Evolutionary conservation across 2,329 filamentous ascomycete species (phyloP).

Genomic region (Xylogone sp.): DNA sequence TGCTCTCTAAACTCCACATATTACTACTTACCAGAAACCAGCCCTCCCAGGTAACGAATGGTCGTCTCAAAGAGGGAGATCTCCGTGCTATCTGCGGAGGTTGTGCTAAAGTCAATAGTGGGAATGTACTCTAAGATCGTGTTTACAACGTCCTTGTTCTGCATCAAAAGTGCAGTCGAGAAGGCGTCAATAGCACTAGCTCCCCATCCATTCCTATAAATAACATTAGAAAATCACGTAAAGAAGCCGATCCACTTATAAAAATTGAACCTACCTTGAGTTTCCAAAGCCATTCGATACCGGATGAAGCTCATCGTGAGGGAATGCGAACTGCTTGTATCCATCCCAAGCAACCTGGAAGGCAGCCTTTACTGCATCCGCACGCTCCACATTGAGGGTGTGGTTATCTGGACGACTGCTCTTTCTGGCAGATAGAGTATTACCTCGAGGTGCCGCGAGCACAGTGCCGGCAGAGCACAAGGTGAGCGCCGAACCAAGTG

Average conservation of each 20-base stretch:
- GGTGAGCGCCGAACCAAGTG: conserved; percentile 11
- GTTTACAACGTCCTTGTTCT: conserved; percentile 60
- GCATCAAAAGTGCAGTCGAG: conserved; percentile 76
- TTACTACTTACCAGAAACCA: conserved; percentile 63
- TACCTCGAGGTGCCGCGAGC: conserved; percentile 15
- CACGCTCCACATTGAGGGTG: conserved; percentile 30
- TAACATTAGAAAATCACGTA: conserved; percentile 5
- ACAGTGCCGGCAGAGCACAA: conserved; percentile 8
- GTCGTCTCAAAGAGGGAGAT: conserved; percentile 88
- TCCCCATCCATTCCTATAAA: conserved; percentile 73
- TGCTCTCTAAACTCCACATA: too few species aligned
- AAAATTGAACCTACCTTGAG: conserved; percentile 56
- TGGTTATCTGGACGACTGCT: conserved; percentile 16
- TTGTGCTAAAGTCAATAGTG: conserved; percentile 66
- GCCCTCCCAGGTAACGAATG: conserved; percentile 79
- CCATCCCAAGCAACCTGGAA: conserved; percentile 71
- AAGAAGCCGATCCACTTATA: conserved; percentile 1
- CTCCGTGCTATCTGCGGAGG: conserved; percentile 31
- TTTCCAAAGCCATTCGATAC: conserved; percentile 62
- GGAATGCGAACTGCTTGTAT: conserved; percentile 71
- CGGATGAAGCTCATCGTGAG: conserved; percentile 71
- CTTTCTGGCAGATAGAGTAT: conserved; percentile 7
- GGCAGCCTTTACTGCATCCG: conserved; percentile 61
- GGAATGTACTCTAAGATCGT: conserved; percentile 69
- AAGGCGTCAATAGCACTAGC: conserved; percentile 79